phyloP scores from a whole-genome alignment of 495 filamentous ascomycete species.

The Geoglossum glabrum region DNA sequence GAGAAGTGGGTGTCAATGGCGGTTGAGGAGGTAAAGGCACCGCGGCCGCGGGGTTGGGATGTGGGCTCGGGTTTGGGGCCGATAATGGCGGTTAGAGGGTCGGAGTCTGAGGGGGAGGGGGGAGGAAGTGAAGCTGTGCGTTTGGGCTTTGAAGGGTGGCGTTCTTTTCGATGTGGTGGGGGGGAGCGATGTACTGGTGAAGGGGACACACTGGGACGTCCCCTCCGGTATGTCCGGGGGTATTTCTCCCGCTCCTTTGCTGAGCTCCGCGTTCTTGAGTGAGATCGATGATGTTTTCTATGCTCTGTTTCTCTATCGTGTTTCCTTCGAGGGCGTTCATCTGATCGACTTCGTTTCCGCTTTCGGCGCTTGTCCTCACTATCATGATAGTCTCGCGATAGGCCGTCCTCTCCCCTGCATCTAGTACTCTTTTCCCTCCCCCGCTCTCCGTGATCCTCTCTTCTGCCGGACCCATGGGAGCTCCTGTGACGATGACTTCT shows the following conservation, averaged over 20 bases:
- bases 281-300: not conserved
- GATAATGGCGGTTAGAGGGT: conserved; percentile 59
- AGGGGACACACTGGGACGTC: not conserved
- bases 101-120: conserved; percentile 31
- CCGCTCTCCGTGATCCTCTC: conserved; percentile 6
- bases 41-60: conserved; percentile 56
- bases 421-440: not conserved
- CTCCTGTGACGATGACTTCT: conserved; percentile 6
- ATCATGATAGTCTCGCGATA: not conserved
- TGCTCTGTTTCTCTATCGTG: not conserved
- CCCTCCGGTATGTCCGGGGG: not conserved
- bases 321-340: not conserved
- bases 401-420: conserved; percentile 7
- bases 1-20: conserved; percentile 69
- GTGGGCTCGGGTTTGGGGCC: conserved; percentile 39
- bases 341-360: not conserved
- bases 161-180: not conserved
- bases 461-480: conserved; percentile 13
- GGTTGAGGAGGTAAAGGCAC: conserved; percentile 34
- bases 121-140: conserved; percentile 7
- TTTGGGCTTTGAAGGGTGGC: not conserved
- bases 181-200: not conserved
- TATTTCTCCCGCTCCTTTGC: not conserved
- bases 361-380: not conserved
- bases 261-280: not conserved